These are phyloP conservation scores for Ascodesmis nigricans DNA, from an alignment of 495 filamentous ascomycete genomes.

Conservation along the genomic window DNA sequence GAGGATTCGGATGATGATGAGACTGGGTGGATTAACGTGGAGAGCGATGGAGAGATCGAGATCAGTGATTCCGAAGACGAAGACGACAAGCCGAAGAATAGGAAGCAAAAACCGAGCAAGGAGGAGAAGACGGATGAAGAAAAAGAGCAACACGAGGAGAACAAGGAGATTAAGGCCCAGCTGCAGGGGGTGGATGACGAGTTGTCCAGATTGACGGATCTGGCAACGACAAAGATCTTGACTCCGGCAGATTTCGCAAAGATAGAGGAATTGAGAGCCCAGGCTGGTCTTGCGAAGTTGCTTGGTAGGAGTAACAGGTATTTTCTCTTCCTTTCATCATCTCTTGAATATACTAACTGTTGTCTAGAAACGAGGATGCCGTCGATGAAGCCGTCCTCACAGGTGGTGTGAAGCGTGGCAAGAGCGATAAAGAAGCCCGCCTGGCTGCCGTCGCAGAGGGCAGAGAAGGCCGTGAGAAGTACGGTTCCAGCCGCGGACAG, in stretches of 20 bases:
- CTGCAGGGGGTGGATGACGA: no score
- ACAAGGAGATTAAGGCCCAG: neutral
- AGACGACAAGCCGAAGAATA: slow-evolving; percentile 41
- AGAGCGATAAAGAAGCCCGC: slow-evolving; percentile 19
- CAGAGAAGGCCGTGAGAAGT: slow-evolving; percentile 20
- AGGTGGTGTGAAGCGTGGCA: slow-evolving; percentile 21
- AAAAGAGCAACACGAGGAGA: neutral
- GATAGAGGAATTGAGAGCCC: slow-evolving; percentile 59
- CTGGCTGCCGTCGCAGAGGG: slow-evolving; percentile 17
- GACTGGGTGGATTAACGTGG: slow-evolving; percentile 74
- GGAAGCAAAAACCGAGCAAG: slow-evolving; percentile 22
- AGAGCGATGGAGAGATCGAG: slow-evolving; percentile 60
- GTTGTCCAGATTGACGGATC: slow-evolving; percentile 14
- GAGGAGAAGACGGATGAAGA: neutral
- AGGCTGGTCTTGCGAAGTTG: slow-evolving; percentile 44
- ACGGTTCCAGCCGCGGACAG: slow-evolving; percentile 28
- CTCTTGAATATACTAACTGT: no score
- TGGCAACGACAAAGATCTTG: slow-evolving; percentile 20
- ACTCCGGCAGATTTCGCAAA: slow-evolving; percentile 40
- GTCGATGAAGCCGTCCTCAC: slow-evolving; percentile 41
- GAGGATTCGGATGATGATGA: slow-evolving; percentile 57
- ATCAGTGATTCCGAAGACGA: slow-evolving; percentile 51
- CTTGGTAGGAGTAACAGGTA: slow-evolving; percentile 26
- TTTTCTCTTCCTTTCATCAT: no score
- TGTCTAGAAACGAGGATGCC: slow-evolving; percentile 33